These are phyloP conservation scores for Penicillium psychrofluorescens DNA, from an alignment of 495 filamentous ascomycete genomes.

Conservation along the genomic window DNA sequence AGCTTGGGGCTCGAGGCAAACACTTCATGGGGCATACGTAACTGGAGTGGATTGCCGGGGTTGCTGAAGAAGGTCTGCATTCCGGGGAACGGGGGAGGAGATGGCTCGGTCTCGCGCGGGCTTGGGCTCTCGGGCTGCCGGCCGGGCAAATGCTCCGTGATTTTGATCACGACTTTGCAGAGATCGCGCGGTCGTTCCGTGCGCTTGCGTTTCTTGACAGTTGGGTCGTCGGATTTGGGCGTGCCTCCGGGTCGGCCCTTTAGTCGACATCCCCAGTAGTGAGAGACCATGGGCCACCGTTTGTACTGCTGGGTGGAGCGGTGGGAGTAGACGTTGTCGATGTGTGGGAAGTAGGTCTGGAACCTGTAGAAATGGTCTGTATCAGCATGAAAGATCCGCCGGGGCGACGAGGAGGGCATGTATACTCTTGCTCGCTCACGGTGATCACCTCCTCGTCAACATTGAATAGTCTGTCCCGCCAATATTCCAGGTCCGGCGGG, in stretches of 20 bases:
- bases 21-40: conserved; percentile 33
- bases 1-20: conserved; percentile 28
- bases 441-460: conserved; percentile 62
- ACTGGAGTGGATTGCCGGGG: conserved; percentile 4
- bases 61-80: conserved; percentile 16
- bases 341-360: conserved; percentile 80
- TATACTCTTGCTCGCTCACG: conserved; percentile 74
- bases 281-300: conserved; percentile 72
- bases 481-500: conserved; percentile 63
- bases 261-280: conserved; percentile 87
- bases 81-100: conserved; percentile 10
- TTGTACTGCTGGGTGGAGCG: conserved; percentile 83
- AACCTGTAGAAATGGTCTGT: conserved; percentile 45
- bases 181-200: conserved; percentile 68
- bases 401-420: background rate
- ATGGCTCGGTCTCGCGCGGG: no score
- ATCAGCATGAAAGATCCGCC: background rate
- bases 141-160: conserved; percentile 70
- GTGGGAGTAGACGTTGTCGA: conserved; percentile 90
- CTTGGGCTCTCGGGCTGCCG: no score
- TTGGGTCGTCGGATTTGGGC: conserved; percentile 76
- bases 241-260: conserved; percentile 81
- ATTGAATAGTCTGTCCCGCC: conserved; percentile 71
- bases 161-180: conserved; percentile 90
- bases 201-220: conserved; percentile 84